These are phyloP conservation scores for Diversispora eburnea DNA, from an alignment of 192 early-diverging fungal genomes.

Conservation along the genomic window DNA sequence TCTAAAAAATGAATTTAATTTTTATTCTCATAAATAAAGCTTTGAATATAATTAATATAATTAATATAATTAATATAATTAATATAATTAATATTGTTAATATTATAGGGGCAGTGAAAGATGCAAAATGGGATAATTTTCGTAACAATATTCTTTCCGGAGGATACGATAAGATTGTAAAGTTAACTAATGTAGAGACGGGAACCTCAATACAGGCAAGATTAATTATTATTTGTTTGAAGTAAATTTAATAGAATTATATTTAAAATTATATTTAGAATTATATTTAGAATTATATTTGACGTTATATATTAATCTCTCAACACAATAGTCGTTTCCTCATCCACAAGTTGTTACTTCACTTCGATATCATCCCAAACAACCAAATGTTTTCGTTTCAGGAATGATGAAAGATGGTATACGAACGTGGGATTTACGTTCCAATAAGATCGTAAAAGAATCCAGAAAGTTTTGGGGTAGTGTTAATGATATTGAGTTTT, in stretches of 20 bases:
- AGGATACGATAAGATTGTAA: slow-evolving; percentile 24
- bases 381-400: slow-evolving; percentile 18
- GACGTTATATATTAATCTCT: too few species aligned
- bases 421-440: slow-evolving; percentile 23
- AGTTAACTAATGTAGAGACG: slow-evolving; percentile 19
- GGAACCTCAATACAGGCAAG: slow-evolving; percentile 18
- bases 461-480: slow-evolving; percentile 25
- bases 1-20: too few species aligned
- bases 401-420: slow-evolving; percentile 29
- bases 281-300: too few species aligned
- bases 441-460: slow-evolving; percentile 25
- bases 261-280: too few species aligned
- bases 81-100: background rate
- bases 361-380: slow-evolving; percentile 21
- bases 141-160: slow-evolving; percentile 20
- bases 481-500: slow-evolving; percentile 28
- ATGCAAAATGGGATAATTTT: slow-evolving; percentile 6
- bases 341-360: slow-evolving; percentile 24
- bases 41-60: too few species aligned
- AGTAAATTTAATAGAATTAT: background rate
- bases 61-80: too few species aligned
- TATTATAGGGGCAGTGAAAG: slow-evolving; percentile 25
- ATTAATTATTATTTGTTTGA: background rate
- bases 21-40: too few species aligned
- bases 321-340: slow-evolving; percentile 9